A percentile compares a stretch with the other conserved stretches of the same genome.
These are phyloP conservation scores for Phytopythium vexans DNA, from an alignment of 352 stramenopile genomes.

Conservation along the genomic window DNA sequence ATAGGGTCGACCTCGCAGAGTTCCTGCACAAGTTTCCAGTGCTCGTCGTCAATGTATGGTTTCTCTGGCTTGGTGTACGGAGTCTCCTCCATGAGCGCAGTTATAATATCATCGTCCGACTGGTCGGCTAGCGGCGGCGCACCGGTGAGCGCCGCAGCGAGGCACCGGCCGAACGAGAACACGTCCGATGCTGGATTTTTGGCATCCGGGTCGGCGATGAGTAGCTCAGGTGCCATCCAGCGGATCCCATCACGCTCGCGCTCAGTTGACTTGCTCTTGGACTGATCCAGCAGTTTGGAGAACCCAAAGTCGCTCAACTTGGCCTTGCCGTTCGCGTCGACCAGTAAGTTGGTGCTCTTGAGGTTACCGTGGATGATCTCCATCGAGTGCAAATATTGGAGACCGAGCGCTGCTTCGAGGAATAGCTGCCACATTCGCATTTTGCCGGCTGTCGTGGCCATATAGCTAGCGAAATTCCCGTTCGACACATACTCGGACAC, in stretches of 20 bases:
- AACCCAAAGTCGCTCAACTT: constrained; percentile 26
- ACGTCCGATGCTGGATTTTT: background rate
- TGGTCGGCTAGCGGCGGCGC: background rate
- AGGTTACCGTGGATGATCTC: constrained; percentile 69
- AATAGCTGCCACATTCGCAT: constrained; percentile 13
- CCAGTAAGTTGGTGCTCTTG: constrained; percentile 43
- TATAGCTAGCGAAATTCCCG: constrained; percentile 11
- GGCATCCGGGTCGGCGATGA: background rate
- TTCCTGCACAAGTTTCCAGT: background rate
- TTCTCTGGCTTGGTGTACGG: background rate
- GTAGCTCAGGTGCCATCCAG: background rate
- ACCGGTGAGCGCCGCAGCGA: background rate
- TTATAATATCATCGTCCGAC: background rate
- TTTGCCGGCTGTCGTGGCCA: constrained; percentile 1
- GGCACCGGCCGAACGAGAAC: constrained; percentile 3
- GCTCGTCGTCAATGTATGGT: background rate
- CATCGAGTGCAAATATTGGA: constrained; percentile 43
- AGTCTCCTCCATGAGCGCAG: background rate
- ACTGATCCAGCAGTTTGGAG: background rate
- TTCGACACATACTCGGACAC: constrained; percentile 18
- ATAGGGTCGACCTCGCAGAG: background rate
- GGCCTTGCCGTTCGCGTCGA: constrained; percentile 15
- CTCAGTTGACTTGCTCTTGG: background rate
- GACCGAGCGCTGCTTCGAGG: constrained; percentile 24
- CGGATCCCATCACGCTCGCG: background rate